These are phyloP conservation scores for Angomonas deanei DNA, from an alignment of 208 protist genomes.

Conservation along the genomic window DNA sequence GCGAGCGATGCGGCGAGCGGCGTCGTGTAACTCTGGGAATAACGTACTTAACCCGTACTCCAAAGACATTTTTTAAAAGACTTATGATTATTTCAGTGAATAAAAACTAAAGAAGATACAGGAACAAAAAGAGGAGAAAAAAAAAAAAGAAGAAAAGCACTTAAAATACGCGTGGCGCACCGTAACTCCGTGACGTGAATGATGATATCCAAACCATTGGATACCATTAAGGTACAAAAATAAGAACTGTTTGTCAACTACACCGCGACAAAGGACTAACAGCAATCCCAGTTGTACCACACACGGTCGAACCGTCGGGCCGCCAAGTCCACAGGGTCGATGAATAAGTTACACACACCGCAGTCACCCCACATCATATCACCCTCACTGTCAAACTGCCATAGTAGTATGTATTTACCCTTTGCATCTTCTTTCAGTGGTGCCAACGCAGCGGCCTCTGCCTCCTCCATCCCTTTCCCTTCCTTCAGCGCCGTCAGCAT, in stretches of 20 bases:
- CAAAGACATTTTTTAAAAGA: no score
- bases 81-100: no score
- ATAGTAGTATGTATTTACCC: slow-evolving; percentile 8
- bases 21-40: not conserved
- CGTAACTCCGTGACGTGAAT: no score
- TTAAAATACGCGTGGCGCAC: no score
- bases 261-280: not conserved
- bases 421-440: not conserved
- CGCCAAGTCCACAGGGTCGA: slow-evolving; percentile 7
- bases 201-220: no score
- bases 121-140: no score
- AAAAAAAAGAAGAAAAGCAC: no score
- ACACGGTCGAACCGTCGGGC: slow-evolving; percentile 6
- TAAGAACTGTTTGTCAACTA: not conserved
- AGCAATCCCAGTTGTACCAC: slow-evolving; percentile 23
- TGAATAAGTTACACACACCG: slow-evolving; percentile 17
- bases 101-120: no score
- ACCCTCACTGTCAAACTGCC: slow-evolving; percentile 4
- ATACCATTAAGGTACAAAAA: no score
- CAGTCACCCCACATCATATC: slow-evolving; percentile 16
- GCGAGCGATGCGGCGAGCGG: not conserved
- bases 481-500: not conserved
- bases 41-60: no score
- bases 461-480: not conserved
- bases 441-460: not conserved